Percentiles rank a stretch among this genome's conserved stretches.
phyloP scores from a whole-genome alignment of 2,329 filamentous ascomycete genomes.

The Camptophora hylomeconis region DNA sequence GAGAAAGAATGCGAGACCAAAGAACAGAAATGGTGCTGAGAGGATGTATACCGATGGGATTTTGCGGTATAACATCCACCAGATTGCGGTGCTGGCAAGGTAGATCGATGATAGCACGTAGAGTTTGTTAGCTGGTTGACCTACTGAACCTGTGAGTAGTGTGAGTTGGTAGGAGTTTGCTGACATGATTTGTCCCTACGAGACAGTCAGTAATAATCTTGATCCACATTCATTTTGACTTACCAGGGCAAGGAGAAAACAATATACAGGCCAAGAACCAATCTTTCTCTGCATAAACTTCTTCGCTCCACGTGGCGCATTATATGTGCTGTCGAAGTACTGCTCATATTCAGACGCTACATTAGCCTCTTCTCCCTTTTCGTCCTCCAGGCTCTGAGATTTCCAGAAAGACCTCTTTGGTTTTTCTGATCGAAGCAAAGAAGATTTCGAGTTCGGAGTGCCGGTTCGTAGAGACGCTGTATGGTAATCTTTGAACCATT shows the following conservation, averaged over 20 bases:
- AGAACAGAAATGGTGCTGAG: conserved; percentile 50
- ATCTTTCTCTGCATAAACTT: conserved; percentile 44
- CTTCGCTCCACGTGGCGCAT: conserved; percentile 42
- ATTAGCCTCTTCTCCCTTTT: too few relatives aligned
- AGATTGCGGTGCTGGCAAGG: conserved; percentile 42
- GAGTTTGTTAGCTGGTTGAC: conserved; percentile 44
- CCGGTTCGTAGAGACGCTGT: too few relatives aligned
- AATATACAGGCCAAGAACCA: conserved; percentile 53
- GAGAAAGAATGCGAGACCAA: conserved; percentile 49
- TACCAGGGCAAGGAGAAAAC: conserved; percentile 48
- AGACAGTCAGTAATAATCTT: too few relatives aligned
- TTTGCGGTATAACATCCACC: conserved; percentile 50
- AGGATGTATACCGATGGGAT: conserved; percentile 45
- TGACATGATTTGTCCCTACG: conserved; percentile 51
- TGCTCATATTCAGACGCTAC: too few relatives aligned
- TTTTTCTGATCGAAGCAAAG: too few relatives aligned
- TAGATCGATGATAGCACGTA: conserved; percentile 51
- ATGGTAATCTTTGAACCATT: too few relatives aligned
- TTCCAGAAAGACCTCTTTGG: too few relatives aligned
- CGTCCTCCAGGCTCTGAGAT: too few relatives aligned
- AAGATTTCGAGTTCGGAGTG: too few relatives aligned
- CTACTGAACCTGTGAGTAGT: conserved; percentile 50
- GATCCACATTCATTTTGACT: too few relatives aligned
- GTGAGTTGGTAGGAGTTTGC: conserved; percentile 57
- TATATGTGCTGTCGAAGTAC: too few relatives aligned